Evolutionary conservation across 768 basidiomycete genomes (phyloP), one percentile per base, ranked within the genome.

Genomic region (Suillus paluster): DNA sequence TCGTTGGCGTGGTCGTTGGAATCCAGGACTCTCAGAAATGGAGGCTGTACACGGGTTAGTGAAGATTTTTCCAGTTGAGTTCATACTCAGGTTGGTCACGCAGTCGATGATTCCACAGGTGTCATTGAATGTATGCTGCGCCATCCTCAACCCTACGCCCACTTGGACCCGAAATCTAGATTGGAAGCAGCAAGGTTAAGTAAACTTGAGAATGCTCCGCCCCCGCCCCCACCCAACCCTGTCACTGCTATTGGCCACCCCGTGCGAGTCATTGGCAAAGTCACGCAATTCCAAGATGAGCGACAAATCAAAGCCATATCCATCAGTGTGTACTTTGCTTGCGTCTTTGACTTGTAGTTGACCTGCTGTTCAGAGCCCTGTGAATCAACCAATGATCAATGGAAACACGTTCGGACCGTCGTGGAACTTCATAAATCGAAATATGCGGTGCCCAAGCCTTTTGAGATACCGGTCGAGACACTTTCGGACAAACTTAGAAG

Each of bases 41-140:
- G 41, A 77, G 84, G 17, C 66, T 86, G 1, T 92, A 92, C 70
- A 81, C 83, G 0, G 67, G 91, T 89, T 64, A 65, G 81, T 45
- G 10, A 21, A 21, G n/a, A n/a, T n/a, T n/a, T n/a, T 38, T 11
- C 38, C 44, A 23, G 44, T 21, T n/a, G n/a, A n/a, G n/a, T n/a
- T n/a, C n/a, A n/a, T n/a, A n/a, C n/a, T n/a, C n/a, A n/a, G n/a
- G n/a, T n/a, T n/a, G n/a, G n/a, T n/a, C n/a, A n/a, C 8, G 30
- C 58, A 93, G 89, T 92, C 62, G 91, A 94, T 69, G 92, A 94
- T 67, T 89, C 91, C 5, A 89, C 90, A 2, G 86, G 77, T 33
- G 86, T 88, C 4, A 79, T 93, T 23, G 90, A 93, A 53, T 93
- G 91, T 67, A 68, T 77, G 3, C 81, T 85, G 67, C 78, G 75